A percentile compares a stretch with the other conserved stretches of the same genome.
Evolutionary conservation across 441 rosid genomes (phyloP).

Genomic region (Metrosideros polymorpha): DNA sequence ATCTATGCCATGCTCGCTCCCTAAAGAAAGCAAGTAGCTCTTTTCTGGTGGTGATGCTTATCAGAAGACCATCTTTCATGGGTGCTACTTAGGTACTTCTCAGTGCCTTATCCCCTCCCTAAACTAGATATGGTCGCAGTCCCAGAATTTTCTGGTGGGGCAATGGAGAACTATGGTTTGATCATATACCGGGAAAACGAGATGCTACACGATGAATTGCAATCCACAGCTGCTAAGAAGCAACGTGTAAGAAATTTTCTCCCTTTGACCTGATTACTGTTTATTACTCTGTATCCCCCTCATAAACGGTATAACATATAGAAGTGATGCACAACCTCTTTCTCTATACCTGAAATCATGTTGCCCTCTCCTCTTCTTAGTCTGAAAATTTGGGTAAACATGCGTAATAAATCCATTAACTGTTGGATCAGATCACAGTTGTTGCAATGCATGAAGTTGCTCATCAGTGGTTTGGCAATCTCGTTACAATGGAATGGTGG

Average conservation of each 20-base stretch:
- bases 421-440: conserved; percentile 10
- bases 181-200: conserved; percentile 20
- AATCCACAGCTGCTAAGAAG: conserved; percentile 19
- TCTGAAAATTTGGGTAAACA: neutral
- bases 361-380: neutral
- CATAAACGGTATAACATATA: neutral
- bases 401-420: neutral
- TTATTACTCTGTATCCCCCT: neutral
- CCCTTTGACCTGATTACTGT: neutral
- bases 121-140: conserved; percentile 28
- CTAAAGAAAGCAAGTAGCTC: neutral
- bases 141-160: conserved; percentile 26
- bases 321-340: neutral
- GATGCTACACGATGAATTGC: conserved; percentile 14
- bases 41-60: neutral
- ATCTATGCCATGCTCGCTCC: neutral
- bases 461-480: conserved; percentile 39
- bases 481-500: conserved; percentile 46
- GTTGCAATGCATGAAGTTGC: conserved; percentile 30
- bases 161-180: conserved; percentile 37
- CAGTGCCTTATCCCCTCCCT: conserved; percentile 29
- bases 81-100: conserved; percentile 18
- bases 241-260: conserved; percentile 10
- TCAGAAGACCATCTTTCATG: neutral
- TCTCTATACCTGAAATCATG: neutral